Evolutionary conservation across 2,329 filamentous ascomycete species (phyloP), one percentile per base, ranked within the genome.

Genomic region (Penicillium thymicola): DNA sequence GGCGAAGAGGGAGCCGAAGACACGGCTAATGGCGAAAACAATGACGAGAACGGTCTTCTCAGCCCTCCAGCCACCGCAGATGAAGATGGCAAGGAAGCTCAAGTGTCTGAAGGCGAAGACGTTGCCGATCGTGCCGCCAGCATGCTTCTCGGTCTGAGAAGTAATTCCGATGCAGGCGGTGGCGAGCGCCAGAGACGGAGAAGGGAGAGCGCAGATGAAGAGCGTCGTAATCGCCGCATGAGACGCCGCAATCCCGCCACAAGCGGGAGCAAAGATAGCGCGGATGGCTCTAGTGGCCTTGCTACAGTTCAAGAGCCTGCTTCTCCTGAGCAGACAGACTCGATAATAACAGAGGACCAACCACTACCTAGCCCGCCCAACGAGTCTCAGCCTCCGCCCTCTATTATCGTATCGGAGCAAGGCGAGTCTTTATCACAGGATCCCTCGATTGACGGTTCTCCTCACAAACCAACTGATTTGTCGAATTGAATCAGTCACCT

Each of bases 121-220:
- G 86, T 97, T 28, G 92, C 91, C 3, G 89, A 92, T 65, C 85
- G 92, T 51, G 92, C 93, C 2, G 91, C 91, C 1, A 85, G 87
- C 61, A 79, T 97, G 72, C 79, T 97, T 30, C 89, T 96, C 69
- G 91, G 91, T 44, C 87, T 97, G 74, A 85, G 91, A 57, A 81
- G 85, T 41, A 85, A 85, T 41, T 68, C 67, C 4, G 80, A 87
- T 47, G 84, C 83, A 23, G 81, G 80, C 18, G 82, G 80, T 5
- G 82, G 81, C 8, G 78, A 76, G 21, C 76, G 79, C 13, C 79
- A 90, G 55, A 78, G 91, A 53, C 82, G 85, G 55, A 76, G 86
- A 66, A 77, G 89, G 67, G 88, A 92, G 70, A 90, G 85, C 59
- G 89, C 90, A 2, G 90, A 94, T 65, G 89, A 90, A 61, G 90